These are phyloP conservation scores for Xanthoconium purpureum DNA, from an alignment of 768 basidiomycete genomes.

Conservation along the genomic window DNA sequence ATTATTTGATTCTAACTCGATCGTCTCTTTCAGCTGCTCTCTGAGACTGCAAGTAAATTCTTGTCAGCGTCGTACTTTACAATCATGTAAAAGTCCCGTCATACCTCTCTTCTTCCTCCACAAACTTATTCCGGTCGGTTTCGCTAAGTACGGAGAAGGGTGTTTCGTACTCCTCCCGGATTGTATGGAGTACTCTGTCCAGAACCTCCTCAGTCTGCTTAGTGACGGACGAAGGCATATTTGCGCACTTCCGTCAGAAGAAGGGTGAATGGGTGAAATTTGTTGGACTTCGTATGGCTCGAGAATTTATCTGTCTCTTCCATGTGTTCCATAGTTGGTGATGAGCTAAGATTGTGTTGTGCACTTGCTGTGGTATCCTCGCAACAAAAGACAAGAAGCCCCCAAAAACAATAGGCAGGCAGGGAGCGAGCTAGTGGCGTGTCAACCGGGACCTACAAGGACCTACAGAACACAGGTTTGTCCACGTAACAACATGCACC, in stretches of 20 bases:
- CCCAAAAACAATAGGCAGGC: conserved; percentile 12
- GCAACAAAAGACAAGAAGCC: conserved; percentile 14
- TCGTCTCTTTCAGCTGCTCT: background rate
- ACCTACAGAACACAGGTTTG: background rate
- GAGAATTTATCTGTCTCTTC: conserved; percentile 14
- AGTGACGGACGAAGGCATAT: conserved; percentile 7
- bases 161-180: background rate
- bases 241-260: background rate
- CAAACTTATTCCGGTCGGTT: background rate
- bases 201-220: background rate
- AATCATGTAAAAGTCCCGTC: background rate
- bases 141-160: conserved; percentile 1
- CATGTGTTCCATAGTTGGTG: background rate
- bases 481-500: too few relatives aligned
- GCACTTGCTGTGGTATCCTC: conserved; percentile 9
- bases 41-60: conserved; percentile 4
- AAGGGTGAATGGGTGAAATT: background rate
- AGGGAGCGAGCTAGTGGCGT: background rate
- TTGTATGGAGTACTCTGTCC: background rate
- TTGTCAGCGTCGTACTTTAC: background rate
- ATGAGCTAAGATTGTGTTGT: background rate
- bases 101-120: conserved; percentile 7
- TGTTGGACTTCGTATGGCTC: too few relatives aligned
- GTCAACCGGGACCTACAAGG: background rate
- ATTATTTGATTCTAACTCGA: background rate